A percentile compares a stretch with the other conserved stretches of the same genome.
phyloP scores from a whole-genome alignment of 2,329 filamentous ascomycete species.

The Ciborinia camelliae region DNA sequence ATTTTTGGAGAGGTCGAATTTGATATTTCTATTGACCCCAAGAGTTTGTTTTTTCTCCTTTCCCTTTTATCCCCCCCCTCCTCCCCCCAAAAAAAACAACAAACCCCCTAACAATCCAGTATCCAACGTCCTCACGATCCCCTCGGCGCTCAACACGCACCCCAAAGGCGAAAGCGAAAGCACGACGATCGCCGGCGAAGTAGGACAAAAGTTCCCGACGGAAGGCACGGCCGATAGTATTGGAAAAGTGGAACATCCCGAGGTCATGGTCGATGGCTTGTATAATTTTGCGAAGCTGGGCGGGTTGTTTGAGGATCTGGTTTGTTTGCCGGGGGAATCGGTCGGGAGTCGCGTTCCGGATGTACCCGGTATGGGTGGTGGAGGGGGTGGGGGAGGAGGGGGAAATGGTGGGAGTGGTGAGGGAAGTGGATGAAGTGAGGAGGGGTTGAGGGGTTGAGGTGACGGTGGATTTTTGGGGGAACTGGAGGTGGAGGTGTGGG shows the following conservation, averaged over 20 bases:
- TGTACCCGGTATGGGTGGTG: not conserved
- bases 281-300: constrained; percentile 30
- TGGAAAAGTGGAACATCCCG: constrained; percentile 19
- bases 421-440: not conserved
- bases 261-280: constrained; percentile 24
- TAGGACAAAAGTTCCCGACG: constrained; percentile 27
- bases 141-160: not conserved
- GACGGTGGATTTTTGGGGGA: not conserved
- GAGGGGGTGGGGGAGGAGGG: not conserved
- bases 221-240: constrained; percentile 16
- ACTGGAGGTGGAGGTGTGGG: constrained; percentile 5
- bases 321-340: constrained; percentile 27
- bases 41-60: not conserved
- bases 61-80: too few relatives aligned
- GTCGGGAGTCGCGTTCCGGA: constrained; percentile 8
- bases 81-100: too few relatives aligned
- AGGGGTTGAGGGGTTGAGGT: too few relatives aligned
- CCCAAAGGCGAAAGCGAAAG: not conserved
- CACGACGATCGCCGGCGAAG: constrained; percentile 13
- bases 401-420: not conserved
- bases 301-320: constrained; percentile 27
- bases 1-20: constrained; percentile 1
- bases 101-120: too few relatives aligned
- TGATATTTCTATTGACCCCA: constrained; percentile 7
- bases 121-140: not conserved